Evolutionary conservation across 179 eudicot genomes (phyloP).

Genomic region (Beta macrorhiza): DNA sequence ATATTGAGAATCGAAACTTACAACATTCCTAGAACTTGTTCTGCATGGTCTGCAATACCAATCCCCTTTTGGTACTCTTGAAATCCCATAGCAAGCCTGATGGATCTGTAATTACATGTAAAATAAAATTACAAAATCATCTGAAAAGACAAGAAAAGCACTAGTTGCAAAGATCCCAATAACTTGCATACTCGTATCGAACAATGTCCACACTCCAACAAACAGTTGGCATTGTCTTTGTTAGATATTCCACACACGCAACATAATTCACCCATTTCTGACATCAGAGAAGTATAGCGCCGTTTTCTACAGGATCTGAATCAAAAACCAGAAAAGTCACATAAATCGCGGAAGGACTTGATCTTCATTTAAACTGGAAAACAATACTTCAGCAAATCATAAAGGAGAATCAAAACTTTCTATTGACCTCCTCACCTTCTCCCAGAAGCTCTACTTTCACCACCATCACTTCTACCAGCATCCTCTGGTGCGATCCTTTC

Average conservation of each 20-base stretch:
- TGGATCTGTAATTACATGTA: conserved; percentile 45
- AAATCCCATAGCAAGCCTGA: conserved; percentile 69
- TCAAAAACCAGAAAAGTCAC: conserved; percentile 12
- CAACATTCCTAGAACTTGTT: conserved; percentile 48
- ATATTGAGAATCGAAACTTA: conserved; percentile 30
- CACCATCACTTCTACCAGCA: conserved; percentile 21
- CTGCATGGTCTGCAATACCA: conserved; percentile 70
- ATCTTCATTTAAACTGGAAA: conserved; percentile 2
- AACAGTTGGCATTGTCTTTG: conserved; percentile 41
- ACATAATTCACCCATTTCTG: conserved; percentile 38
- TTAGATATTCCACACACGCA: conserved; percentile 61
- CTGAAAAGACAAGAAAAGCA: conserved; percentile 12
- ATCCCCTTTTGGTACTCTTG: conserved; percentile 49
- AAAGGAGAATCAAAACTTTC: conserved; percentile 3
- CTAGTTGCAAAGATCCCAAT: conserved; percentile 2
- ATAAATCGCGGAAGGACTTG: conserved; percentile 6
- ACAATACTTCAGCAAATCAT: neutral
- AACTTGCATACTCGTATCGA: conserved; percentile 43
- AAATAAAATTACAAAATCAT: conserved; percentile 7
- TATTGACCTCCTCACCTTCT: conserved; percentile 28
- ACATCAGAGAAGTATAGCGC: conserved; percentile 21
- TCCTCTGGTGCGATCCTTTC: conserved; percentile 13
- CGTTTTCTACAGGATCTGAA: conserved; percentile 33
- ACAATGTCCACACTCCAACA: conserved; percentile 55
- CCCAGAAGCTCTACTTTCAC: conserved; percentile 10